phyloP scores from a whole-genome alignment of 1,284 basidiomycete species.

The Marasmius fiardii region DNA sequence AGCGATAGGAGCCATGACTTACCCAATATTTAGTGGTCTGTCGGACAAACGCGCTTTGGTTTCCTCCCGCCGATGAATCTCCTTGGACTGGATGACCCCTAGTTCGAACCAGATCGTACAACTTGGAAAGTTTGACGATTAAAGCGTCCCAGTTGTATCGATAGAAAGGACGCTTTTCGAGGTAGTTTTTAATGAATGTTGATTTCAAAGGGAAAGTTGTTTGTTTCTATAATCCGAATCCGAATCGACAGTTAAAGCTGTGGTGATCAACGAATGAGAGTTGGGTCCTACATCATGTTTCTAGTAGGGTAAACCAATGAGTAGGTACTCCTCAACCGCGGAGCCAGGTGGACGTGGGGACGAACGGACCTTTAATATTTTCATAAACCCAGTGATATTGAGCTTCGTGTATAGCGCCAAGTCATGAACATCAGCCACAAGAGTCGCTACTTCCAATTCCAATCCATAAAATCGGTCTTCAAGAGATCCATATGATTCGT shows the following conservation, averaged over 20 bases:
- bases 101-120: conserved; percentile 96
- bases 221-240: conserved; percentile 69
- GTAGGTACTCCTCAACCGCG: conserved; percentile 1
- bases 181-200: conserved; percentile 84
- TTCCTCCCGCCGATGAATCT: conserved; percentile 92
- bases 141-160: conserved; percentile 91
- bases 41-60: conserved; percentile 93
- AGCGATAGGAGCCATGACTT: too few species aligned
- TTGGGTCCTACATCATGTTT: conserved; percentile 72
- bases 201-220: conserved; percentile 63
- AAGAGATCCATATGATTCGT: conserved; percentile 71
- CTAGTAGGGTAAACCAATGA: conserved; percentile 28
- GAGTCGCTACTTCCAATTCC: conserved; percentile 93
- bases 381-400: conserved; percentile 98
- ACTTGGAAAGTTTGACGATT: conserved; percentile 94
- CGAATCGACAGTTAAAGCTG: neutral
- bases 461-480: conserved; percentile 89
- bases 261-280: too few species aligned
- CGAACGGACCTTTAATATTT: conserved; percentile 83
- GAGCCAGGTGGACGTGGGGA: neutral
- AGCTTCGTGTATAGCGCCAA: conserved; percentile 93
- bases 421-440: conserved; percentile 98
- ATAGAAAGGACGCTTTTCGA: conserved; percentile 96
- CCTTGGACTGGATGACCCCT: conserved; percentile 93
- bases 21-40: conserved; percentile 99